Evolutionary conservation across 306 rosid species (phyloP).

Genomic region (Quercus suber): DNA sequence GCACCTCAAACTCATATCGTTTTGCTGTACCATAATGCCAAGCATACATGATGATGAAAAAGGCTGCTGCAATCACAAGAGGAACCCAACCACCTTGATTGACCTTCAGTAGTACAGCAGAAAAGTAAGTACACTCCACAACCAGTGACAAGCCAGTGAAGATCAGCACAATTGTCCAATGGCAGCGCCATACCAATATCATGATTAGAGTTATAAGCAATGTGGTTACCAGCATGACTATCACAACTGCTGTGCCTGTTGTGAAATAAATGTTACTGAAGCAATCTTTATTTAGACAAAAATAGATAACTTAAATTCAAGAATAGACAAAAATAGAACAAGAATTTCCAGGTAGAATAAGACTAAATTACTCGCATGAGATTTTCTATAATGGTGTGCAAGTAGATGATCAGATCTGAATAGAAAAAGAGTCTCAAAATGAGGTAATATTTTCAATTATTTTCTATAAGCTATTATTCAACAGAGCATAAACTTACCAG

Average conservation of each 20-base stretch:
- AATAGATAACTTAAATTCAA: not conserved
- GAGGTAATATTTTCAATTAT: too few relatives aligned
- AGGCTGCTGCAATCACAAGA: constrained; percentile 75
- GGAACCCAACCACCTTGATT: constrained; percentile 98
- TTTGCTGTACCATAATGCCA: constrained; percentile 90
- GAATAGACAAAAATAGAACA: not conserved
- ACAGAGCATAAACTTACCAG: constrained; percentile 46
- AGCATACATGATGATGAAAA: constrained; percentile 71
- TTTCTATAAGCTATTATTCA: not conserved
- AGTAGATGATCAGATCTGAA: not conserved
- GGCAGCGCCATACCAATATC: constrained; percentile 95
- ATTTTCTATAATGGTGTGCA: not conserved
- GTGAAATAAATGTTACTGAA: constrained; percentile 22
- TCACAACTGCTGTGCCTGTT: constrained; percentile 88
- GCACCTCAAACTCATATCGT: constrained; percentile 85
- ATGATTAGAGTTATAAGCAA: constrained; percentile 79
- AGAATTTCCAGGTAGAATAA: not conserved
- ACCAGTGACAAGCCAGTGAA: constrained; percentile 65
- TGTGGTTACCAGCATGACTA: constrained; percentile 89
- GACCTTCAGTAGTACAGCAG: constrained; percentile 81
- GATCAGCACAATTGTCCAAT: constrained; percentile 72
- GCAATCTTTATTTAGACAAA: constrained; percentile 5
- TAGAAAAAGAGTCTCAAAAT: not conserved
- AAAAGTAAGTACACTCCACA: constrained; percentile 83
- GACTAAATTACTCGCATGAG: not conserved